Conservation (phyloP, 352 stramenopile species). For the Phytophthora sp. region DNA sequence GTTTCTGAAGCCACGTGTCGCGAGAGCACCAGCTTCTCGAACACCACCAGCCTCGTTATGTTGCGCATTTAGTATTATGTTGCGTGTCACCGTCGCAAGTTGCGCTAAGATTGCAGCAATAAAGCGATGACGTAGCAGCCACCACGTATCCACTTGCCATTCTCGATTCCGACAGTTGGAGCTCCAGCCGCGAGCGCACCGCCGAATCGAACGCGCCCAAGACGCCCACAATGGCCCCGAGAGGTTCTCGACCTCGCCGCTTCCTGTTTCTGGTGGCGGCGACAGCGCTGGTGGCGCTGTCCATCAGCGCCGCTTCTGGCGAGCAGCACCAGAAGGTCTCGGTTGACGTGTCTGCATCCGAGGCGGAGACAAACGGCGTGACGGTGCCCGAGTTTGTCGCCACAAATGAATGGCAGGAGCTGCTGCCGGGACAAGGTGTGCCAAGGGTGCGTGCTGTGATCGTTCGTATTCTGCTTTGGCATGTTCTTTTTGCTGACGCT, state of each 20-base stretch:
- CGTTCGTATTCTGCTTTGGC: neutral
- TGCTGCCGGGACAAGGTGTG: constrained; percentile 69
- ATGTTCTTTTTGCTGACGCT: constrained; percentile 2
- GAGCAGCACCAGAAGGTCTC: constrained; percentile 15
- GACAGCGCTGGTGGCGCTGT: constrained; percentile 5
- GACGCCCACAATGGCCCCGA: constrained; percentile 5
- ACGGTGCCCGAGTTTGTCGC: constrained; percentile 52
- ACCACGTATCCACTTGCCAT: constrained; percentile 31
- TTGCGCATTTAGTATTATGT: constrained; percentile 5
- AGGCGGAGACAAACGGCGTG: constrained; percentile 1
- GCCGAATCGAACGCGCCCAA: neutral
- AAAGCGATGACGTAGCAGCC: neutral
- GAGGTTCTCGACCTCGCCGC: constrained; percentile 19
- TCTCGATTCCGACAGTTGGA: constrained; percentile 24
- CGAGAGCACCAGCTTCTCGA: constrained; percentile 6
- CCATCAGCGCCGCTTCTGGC: neutral
- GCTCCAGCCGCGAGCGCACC: neutral
- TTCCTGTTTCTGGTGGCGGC: constrained; percentile 27
- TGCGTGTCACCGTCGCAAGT: constrained; percentile 17
- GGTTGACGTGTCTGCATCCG: constrained; percentile 2
- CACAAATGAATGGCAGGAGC: constrained; percentile 67
- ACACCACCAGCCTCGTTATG: neutral
- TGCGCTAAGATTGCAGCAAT: constrained; percentile 1
- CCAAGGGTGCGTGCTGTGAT: constrained; percentile 54
- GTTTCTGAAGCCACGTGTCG: constrained; percentile 22